Conservation (phyloP, 306 rosid species). For the Cotoneaster glaucophyllus region DNA sequence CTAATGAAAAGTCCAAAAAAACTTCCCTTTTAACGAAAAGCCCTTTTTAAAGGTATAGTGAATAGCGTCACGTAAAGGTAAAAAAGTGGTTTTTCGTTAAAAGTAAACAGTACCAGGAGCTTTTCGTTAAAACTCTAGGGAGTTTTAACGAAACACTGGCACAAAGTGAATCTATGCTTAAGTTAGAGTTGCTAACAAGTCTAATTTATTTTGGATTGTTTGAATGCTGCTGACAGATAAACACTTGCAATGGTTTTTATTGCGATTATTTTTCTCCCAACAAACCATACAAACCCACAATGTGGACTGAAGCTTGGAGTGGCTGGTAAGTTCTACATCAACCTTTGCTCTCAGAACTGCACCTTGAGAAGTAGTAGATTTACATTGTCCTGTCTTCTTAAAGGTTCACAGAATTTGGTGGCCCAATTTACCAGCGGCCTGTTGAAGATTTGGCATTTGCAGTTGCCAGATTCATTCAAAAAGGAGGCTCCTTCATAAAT, state of each 20-base stretch:
- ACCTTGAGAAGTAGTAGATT: not conserved
- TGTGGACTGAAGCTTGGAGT: conserved; percentile 60
- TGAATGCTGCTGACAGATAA: conserved; percentile 45
- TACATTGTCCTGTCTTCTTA: not conserved
- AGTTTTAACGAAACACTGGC: too few relatives aligned
- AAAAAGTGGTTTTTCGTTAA: too few relatives aligned
- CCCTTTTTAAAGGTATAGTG: too few relatives aligned
- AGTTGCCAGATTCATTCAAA: conserved; percentile 37
- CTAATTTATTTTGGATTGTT: not conserved
- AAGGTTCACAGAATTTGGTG: conserved; percentile 44
- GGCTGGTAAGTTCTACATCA: conserved; percentile 33
- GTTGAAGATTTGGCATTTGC: conserved; percentile 44
- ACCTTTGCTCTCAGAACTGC: not conserved
- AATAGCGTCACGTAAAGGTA: too few relatives aligned
- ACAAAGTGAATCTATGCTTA: not conserved
- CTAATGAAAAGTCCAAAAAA: too few relatives aligned
- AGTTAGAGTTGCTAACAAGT: not conserved
- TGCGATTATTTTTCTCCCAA: conserved; percentile 80
- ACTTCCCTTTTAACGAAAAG: too few relatives aligned
- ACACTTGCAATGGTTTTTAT: conserved; percentile 85
- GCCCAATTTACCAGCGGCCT: conserved; percentile 32
- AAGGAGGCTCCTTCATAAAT: conserved; percentile 43
- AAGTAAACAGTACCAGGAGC: too few relatives aligned
- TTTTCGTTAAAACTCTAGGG: too few relatives aligned
- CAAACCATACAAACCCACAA: conserved; percentile 63